Evolutionary conservation across 805 yeast genomes (phyloP).

Genomic region (Yamadazyma sp.): DNA sequence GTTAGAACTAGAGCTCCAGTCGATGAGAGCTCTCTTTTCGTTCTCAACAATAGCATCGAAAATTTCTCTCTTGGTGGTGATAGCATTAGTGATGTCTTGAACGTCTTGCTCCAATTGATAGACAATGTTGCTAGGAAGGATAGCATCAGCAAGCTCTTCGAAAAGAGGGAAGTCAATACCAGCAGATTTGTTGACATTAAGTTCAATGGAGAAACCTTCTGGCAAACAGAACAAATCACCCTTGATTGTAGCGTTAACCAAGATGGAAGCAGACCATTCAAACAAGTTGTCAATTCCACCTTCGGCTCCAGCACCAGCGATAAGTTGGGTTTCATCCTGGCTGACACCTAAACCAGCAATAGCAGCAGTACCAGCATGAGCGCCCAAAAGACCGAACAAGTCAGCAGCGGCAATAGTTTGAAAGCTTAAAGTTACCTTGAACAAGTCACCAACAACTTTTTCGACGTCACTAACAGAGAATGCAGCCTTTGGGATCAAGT

Average conservation of each 20-base stretch:
- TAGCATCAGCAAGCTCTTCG: slow-evolving; percentile 6
- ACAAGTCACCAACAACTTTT: slow-evolving; percentile 20
- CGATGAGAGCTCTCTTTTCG: slow-evolving; percentile 14
- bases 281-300: slow-evolving; percentile 18
- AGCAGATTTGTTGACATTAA: slow-evolving; percentile 10
- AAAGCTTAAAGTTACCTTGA: slow-evolving; percentile 26
- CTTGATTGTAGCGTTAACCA: slow-evolving; percentile 20
- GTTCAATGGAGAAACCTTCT: slow-evolving; percentile 20
- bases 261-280: slow-evolving; percentile 26
- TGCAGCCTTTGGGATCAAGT: slow-evolving; percentile 23
- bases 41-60: slow-evolving; percentile 6
- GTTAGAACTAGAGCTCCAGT: slow-evolving; percentile 9
- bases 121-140: slow-evolving; percentile 9
- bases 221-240: slow-evolving; percentile 28
- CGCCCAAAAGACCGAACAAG: slow-evolving; percentile 14
- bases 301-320: slow-evolving; percentile 15
- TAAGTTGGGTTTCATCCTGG: slow-evolving; percentile 13
- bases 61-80: slow-evolving; percentile 11
- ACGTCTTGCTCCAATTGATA: slow-evolving; percentile 14
- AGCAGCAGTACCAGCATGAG: slow-evolving; percentile 26
- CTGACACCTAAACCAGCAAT: slow-evolving; percentile 17
- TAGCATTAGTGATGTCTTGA: not conserved
- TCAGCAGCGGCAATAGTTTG: slow-evolving; percentile 17
- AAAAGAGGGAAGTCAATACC: slow-evolving; percentile 12
- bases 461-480: slow-evolving; percentile 26